These are phyloP conservation scores for Claviceps spartinae DNA, from an alignment of 2,329 filamentous ascomycete species.

Conservation along the genomic window DNA sequence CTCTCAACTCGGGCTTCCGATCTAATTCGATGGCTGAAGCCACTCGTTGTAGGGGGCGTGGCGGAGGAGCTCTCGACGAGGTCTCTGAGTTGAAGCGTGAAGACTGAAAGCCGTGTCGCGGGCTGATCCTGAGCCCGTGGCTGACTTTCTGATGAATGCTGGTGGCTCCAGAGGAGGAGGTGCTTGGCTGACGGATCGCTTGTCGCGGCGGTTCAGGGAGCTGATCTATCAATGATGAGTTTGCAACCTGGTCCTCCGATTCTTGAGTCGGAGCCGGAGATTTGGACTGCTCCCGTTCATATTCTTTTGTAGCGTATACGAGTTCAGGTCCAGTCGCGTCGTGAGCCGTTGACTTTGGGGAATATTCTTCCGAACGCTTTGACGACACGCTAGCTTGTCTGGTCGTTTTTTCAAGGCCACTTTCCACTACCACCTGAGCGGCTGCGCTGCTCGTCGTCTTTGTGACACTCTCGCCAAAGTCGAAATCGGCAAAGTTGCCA, in stretches of 20 bases:
- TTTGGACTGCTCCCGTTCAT: constrained; percentile 7
- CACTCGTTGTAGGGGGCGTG: constrained; percentile 11
- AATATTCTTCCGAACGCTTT: neutral
- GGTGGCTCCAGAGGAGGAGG: constrained; percentile 2
- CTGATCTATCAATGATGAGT: constrained; percentile 4
- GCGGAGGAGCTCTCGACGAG: constrained; percentile 10
- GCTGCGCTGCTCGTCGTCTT: constrained; percentile 5
- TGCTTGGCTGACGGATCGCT: neutral
- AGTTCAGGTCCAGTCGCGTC: neutral
- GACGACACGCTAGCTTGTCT: neutral
- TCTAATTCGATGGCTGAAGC: constrained; percentile 11
- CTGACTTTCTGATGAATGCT: neutral
- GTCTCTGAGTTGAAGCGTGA: constrained; percentile 13
- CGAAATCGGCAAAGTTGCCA: constrained; percentile 25
- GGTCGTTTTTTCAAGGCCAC: neutral
- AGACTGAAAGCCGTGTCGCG: constrained; percentile 10
- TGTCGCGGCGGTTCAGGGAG: constrained; percentile 2
- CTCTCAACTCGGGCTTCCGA: constrained; percentile 4
- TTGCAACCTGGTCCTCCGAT: neutral
- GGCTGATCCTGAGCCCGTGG: neutral
- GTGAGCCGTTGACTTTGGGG: neutral
- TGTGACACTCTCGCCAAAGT: constrained; percentile 22
- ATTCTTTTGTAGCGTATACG: neutral
- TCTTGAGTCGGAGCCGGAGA: neutral
- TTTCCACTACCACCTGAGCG: neutral